A percentile compares a stretch with the other conserved stretches of the same genome.
Conservation (phyloP, 768 basidiomycete species). For the Lactarius hatsudake region DNA sequence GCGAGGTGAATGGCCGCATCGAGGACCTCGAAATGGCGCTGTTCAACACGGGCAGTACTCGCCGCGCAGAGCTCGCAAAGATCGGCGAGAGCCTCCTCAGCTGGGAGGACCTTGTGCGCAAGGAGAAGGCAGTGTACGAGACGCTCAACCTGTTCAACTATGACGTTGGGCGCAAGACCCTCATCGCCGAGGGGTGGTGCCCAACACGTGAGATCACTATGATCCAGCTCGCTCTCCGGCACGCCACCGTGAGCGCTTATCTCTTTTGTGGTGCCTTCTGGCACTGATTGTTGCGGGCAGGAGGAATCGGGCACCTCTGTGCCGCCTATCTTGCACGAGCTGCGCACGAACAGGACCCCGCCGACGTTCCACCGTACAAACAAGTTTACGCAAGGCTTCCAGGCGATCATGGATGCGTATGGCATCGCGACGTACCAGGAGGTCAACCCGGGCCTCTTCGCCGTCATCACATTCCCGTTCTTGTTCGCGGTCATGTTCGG, state of each 20-base stretch:
- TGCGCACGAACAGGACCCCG: slow-evolving; percentile 85
- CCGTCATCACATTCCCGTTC: slow-evolving; percentile 93
- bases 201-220: slow-evolving; percentile 85
- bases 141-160: slow-evolving; percentile 95
- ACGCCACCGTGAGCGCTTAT: slow-evolving; percentile 63
- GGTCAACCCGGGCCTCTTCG: slow-evolving; percentile 94
- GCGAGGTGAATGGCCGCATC: slow-evolving; percentile 82
- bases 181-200: slow-evolving; percentile 97
- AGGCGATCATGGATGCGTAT: slow-evolving; percentile 97
- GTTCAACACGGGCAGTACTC: slow-evolving; percentile 82
- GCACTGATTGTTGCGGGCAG: slow-evolving; percentile 29
- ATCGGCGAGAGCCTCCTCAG: slow-evolving; percentile 81
- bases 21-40: slow-evolving; percentile 89
- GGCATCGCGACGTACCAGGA: slow-evolving; percentile 95
- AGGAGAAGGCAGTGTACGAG: slow-evolving; percentile 96
- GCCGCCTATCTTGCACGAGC: slow-evolving; percentile 88
- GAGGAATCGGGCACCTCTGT: slow-evolving; percentile 93
- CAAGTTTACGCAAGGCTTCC: slow-evolving; percentile 96
- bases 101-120: slow-evolving; percentile 92
- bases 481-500: slow-evolving; percentile 99
- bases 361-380: slow-evolving; percentile 95
- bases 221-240: slow-evolving; percentile 84
- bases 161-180: slow-evolving; percentile 88
- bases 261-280: not conserved
- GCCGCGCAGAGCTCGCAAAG: slow-evolving; percentile 77